Base-by-base conservation (phyloP, 306 rosid species). In the Medicago arabica region DNA sequence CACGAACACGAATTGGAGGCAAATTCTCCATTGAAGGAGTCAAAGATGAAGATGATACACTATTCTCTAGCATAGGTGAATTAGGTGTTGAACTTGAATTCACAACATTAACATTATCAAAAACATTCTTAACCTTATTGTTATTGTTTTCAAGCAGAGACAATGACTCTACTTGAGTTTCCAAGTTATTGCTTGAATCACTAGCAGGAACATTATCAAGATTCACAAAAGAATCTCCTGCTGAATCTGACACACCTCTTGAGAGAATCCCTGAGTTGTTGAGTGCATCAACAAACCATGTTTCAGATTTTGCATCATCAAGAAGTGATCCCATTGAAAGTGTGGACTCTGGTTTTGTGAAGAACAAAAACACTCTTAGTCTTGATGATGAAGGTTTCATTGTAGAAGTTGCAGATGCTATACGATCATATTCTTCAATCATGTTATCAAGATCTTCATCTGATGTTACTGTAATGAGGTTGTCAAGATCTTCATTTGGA, bases 251-350 rank as follows among this genome's bases (percentile, higher is more conserved):
- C 0, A 85, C 74, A 8, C 84, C 87, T 6, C 97, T 54, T 0
- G 83, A 78, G 8, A 88, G 58, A 1, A 88, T 49, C 5, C 89
- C 97, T 0, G 91, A 86, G 36, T 91, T 86, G 72, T 96, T 96
- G 1, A 92, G 92, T 2, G 99, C 97, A 46, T 96, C 93, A 9
- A 96, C 98, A 62, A 96, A 96, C 99, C 98, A 96, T 6, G 91
- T 88, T 54, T 96, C 99, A 2, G 97, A 91, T 75, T 92, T 92
- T 1, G 89, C 89, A 69, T 92, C 97, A 69, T 89, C 91, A 25
- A 96, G 87, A 25, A 92, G 74, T 1, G 92, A 87, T 2, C 99
- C 97, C 96, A 89, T 92, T 16, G 99, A 90, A 46, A 86, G 91
- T 0, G 86, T 10, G 21, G 91, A n/a, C 14, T 96, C 99, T 6